Evolutionary conservation across 805 yeast species (phyloP).

Genomic region (Barnettozyma siamensis): DNA sequence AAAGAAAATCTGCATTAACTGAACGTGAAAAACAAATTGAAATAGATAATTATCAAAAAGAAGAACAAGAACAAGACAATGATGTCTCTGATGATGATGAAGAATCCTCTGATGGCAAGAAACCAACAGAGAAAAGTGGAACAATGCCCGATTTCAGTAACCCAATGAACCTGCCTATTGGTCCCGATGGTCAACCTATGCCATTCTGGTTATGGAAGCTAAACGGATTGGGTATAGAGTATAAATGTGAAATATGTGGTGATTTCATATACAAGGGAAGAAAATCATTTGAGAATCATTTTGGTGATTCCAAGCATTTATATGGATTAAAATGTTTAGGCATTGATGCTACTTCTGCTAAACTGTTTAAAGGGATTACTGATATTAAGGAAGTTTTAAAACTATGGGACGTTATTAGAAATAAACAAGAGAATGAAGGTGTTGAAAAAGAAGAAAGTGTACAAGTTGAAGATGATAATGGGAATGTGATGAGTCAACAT

Average conservation of each 20-base stretch:
- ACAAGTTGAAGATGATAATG: constrained; percentile 89
- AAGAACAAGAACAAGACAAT: constrained; percentile 24
- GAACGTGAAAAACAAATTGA: constrained; percentile 40
- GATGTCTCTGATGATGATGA: constrained; percentile 9
- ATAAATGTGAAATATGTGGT: constrained; percentile 84
- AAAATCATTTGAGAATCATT: constrained; percentile 66
- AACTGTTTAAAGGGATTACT: constrained; percentile 56
- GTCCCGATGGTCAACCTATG: constrained; percentile 86
- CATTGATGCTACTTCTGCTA: constrained; percentile 39
- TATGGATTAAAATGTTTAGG: constrained; percentile 76
- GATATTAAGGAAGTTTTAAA: constrained; percentile 61
- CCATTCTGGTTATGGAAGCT: constrained; percentile 91
- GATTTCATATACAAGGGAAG: constrained; percentile 69
- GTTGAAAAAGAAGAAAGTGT: constrained; percentile 46
- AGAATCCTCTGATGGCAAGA: constrained; percentile 25
- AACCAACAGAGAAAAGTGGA: constrained; percentile 10
- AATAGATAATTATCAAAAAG: constrained; percentile 13
- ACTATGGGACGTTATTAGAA: constrained; percentile 45
- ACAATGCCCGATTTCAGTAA: constrained; percentile 22
- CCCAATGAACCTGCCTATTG: constrained; percentile 65
- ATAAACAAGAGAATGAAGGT: constrained; percentile 7
- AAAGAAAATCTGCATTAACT: constrained; percentile 62
- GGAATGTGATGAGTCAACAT: constrained; percentile 82
- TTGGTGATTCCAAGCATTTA: constrained; percentile 60
- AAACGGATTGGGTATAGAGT: constrained; percentile 73